Conservation (phyloP, 2,329 filamentous ascomycete genomes). For the Colletotrichum chlorophyti region DNA sequence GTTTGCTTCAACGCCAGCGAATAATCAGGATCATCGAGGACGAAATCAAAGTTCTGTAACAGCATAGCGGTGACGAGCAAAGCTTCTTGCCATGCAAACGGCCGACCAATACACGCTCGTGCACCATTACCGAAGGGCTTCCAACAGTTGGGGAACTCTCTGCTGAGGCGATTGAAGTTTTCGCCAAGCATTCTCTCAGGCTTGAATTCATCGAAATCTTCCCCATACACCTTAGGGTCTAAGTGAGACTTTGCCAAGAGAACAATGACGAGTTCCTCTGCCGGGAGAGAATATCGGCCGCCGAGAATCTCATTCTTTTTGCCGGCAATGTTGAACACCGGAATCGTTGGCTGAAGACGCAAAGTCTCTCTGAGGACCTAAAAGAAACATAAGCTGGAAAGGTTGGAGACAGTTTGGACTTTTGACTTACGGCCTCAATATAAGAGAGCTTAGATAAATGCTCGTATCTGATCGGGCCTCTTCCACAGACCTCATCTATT, state of each 20-base stretch:
- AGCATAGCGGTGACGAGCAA: constrained; percentile 57
- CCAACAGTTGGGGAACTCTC: constrained; percentile 41
- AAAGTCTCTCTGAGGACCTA: constrained; percentile 65
- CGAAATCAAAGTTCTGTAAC: constrained; percentile 72
- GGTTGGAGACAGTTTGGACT: too few relatives aligned
- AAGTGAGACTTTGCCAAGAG: constrained; percentile 56
- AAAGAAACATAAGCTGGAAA: too few relatives aligned
- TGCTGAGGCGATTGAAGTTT: constrained; percentile 43
- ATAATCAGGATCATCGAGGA: constrained; percentile 65
- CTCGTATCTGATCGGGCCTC: constrained; percentile 58
- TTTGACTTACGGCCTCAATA: constrained; percentile 64
- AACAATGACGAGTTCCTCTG: constrained; percentile 49
- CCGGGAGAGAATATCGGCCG: constrained; percentile 59
- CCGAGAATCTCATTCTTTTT: constrained; percentile 50
- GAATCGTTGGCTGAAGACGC: constrained; percentile 35
- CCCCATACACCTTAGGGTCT: constrained; percentile 62
- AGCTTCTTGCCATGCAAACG: constrained; percentile 61
- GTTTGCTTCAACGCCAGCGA: constrained; percentile 57
- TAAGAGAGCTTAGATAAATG: constrained; percentile 69
- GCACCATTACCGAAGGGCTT: constrained; percentile 62
- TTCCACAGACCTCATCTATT: constrained; percentile 69
- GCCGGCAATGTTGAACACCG: constrained; percentile 35
- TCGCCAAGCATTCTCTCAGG: constrained; percentile 69
- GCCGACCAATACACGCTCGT: constrained; percentile 57
- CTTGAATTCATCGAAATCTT: constrained; percentile 62